Percentiles rank a stretch among this genome's conserved stretches.
Conservation (phyloP, 1,284 basidiomycete species). For the Papiliotrema flavescens region DNA sequence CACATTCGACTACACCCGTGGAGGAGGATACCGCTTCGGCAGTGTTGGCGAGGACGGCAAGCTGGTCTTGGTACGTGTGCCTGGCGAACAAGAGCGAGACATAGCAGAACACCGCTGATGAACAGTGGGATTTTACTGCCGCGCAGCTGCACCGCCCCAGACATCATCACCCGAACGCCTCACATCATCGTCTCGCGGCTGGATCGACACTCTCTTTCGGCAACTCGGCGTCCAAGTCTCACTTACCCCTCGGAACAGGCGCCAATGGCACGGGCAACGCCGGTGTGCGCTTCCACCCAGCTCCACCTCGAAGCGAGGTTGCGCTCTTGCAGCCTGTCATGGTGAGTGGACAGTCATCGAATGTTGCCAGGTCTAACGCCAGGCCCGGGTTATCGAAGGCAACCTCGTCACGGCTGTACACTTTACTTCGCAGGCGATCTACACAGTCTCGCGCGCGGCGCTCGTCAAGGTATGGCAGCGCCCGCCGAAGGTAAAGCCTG, state of each 20-base stretch:
- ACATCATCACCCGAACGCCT: conserved; percentile 38
- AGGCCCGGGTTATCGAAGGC: conserved; percentile 74
- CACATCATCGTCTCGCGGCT: conserved; percentile 31
- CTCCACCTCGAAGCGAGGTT: conserved; percentile 82
- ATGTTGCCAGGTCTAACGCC: conserved; percentile 7
- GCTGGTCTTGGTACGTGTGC: conserved; percentile 65
- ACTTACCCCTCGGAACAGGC: conserved; percentile 24
- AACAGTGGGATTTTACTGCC: conserved; percentile 83
- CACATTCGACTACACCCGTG: conserved; percentile 75
- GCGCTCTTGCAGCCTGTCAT: conserved; percentile 87
- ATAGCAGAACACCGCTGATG: not conserved
- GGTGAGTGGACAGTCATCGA: no score
- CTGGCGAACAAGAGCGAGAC: no score
- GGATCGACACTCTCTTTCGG: conserved; percentile 56
- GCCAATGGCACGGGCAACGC: conserved; percentile 16
- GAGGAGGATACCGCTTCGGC: conserved; percentile 83
- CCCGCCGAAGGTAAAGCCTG: conserved; percentile 49
- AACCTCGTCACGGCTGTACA: conserved; percentile 67
- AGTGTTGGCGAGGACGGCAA: conserved; percentile 94
- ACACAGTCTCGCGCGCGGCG: conserved; percentile 69
- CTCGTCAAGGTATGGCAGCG: conserved; percentile 78
- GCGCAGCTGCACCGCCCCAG: conserved; percentile 48
- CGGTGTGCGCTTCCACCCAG: conserved; percentile 68
- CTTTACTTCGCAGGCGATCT: conserved; percentile 69
- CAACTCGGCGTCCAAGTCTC: conserved; percentile 5